Percentiles rank a stretch among this genome's conserved stretches.
These are phyloP conservation scores for Morella rubra DNA, from an alignment of 306 rosid species.

Conservation along the genomic window DNA sequence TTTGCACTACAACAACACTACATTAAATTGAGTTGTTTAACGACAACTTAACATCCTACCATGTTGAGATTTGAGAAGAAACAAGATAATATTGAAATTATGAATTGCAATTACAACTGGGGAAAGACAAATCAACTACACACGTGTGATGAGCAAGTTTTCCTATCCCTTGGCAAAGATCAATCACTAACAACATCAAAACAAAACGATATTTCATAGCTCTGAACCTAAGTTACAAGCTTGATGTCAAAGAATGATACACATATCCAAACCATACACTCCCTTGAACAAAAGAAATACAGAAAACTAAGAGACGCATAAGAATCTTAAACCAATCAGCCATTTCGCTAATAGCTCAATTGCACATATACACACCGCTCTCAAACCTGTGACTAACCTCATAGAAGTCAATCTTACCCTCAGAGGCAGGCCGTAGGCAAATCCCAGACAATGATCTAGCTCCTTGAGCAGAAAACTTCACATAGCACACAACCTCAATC, in stretches of 20 bases:
- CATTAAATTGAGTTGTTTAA: no score
- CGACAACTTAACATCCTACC: no score
- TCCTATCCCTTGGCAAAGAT: constrained; percentile 32
- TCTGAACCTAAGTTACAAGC: constrained; percentile 47
- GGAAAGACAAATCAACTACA: constrained; percentile 13
- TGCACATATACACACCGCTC: constrained; percentile 78
- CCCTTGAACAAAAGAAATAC: constrained; percentile 25
- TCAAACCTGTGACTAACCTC: constrained; percentile 83
- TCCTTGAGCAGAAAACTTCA: constrained; percentile 72
- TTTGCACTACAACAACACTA: no score
- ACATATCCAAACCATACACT: constrained; percentile 45
- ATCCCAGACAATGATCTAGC: constrained; percentile 71
- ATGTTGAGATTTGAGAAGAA: no score
- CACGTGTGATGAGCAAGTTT: constrained; percentile 11
- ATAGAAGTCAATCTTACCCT: constrained; percentile 82
- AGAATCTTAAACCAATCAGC: constrained; percentile 27
- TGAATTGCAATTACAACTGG: neutral
- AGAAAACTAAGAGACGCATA: constrained; percentile 29
- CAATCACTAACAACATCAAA: constrained; percentile 27
- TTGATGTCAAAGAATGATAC: constrained; percentile 50
- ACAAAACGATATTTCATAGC: constrained; percentile 32
- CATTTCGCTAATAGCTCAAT: constrained; percentile 49
- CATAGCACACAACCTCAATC: constrained; percentile 68
- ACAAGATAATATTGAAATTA: neutral
- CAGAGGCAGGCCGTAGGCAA: constrained; percentile 69